These are phyloP conservation scores for Hawksworthiomyces lignivorus DNA, from an alignment of 2,329 filamentous ascomycete species.

Conservation along the genomic window DNA sequence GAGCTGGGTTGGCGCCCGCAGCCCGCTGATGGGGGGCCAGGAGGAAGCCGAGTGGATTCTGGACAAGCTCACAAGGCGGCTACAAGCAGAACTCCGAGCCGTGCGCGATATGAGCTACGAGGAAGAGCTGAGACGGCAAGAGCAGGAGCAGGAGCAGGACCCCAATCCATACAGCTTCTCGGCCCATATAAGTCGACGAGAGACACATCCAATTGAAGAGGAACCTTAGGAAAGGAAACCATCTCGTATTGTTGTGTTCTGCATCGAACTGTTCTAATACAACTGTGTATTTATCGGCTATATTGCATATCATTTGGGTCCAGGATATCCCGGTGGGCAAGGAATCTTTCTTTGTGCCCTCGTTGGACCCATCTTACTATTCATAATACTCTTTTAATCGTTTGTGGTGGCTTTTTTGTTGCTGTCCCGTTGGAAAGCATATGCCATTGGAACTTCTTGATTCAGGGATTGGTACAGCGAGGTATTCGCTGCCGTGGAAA, in stretches of 20 bases:
- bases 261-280: no score
- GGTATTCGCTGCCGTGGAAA: no score
- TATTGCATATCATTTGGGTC: no score
- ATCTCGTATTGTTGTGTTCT: not conserved
- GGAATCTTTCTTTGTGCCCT: no score
- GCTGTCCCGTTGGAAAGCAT: no score
- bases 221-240: slow-evolving; percentile 5
- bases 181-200: not conserved
- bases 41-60: slow-evolving; percentile 68
- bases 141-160: not conserved
- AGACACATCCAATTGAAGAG: slow-evolving; percentile 9
- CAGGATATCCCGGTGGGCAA: no score
- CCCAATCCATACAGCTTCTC: slow-evolving; percentile 4
- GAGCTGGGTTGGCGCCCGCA: slow-evolving; percentile 66
- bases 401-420: no score
- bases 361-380: no score
- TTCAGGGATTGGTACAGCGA: no score
- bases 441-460: no score
- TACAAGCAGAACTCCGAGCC: slow-evolving; percentile 42
- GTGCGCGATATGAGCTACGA: not conserved
- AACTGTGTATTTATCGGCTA: no score
- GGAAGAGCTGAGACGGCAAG: not conserved
- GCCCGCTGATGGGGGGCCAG: slow-evolving; percentile 61
- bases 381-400: no score
- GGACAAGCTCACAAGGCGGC: slow-evolving; percentile 50